phyloP scores from a whole-genome alignment of 495 filamentous ascomycete species.

The Paragyromitra xinjiangensis region DNA sequence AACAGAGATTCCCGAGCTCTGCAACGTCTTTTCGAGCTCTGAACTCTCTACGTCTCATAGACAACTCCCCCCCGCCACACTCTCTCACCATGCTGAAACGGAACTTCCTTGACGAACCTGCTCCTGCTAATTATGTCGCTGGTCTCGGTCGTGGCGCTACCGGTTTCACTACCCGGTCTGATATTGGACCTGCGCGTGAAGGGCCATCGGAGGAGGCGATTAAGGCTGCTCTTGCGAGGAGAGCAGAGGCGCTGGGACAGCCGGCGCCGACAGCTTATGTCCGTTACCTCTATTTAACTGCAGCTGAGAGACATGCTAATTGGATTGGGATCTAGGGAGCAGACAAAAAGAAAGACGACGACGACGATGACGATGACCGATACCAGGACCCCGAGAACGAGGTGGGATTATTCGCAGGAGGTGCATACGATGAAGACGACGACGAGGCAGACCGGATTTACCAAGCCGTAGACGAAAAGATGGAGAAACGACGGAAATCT shows the following conservation, averaged over 20 bases:
- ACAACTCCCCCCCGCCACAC: conserved; percentile 9
- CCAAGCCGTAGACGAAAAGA: conserved; percentile 92
- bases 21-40: neutral
- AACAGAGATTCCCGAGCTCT: conserved; percentile 12
- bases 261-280: conserved; percentile 79
- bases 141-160: conserved; percentile 97
- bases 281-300: neutral
- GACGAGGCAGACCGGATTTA: conserved; percentile 98
- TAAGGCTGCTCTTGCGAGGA: conserved; percentile 92
- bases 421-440: conserved; percentile 93
- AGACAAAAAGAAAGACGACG: conserved; percentile 79
- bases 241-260: conserved; percentile 82
- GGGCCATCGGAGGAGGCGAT: conserved; percentile 98
- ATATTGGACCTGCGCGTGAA: conserved; percentile 94
- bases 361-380: conserved; percentile 82
- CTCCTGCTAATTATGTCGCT: conserved; percentile 97
- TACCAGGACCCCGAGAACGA: conserved; percentile 98
- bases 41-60: neutral
- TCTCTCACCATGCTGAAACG: conserved; percentile 70
- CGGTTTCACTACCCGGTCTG: conserved; percentile 95
- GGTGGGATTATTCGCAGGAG: conserved; percentile 91
- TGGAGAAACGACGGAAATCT: conserved; percentile 84
- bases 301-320: conserved; percentile 3
- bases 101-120: conserved; percentile 89
- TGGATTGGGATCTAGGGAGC: conserved; percentile 62